Evolutionary conservation across 805 yeast species (phyloP).

Genomic region (Ogataea neopini): DNA sequence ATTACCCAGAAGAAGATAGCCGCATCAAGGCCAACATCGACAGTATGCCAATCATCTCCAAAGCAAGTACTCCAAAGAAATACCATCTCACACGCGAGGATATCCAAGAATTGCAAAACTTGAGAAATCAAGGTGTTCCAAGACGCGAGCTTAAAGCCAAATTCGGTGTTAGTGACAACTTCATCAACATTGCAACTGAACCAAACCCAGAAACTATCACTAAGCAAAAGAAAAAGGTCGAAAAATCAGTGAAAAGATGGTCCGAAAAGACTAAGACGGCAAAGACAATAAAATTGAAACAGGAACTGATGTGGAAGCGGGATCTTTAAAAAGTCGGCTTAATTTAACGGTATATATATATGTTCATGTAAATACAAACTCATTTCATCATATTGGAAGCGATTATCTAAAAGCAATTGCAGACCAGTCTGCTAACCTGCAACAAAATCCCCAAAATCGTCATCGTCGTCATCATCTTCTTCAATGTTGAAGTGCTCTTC

Average conservation of each 20-base stretch:
- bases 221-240: slow-evolving; percentile 22
- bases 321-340: slow-evolving; percentile 17
- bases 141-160: slow-evolving; percentile 34
- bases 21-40: slow-evolving; percentile 22
- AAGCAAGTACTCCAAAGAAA: slow-evolving; percentile 25
- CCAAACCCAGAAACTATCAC: slow-evolving; percentile 24
- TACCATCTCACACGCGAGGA: slow-evolving; percentile 30
- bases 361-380: slow-evolving; percentile 9
- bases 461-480: slow-evolving; percentile 22
- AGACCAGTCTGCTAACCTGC: slow-evolving; percentile 7
- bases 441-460: slow-evolving; percentile 33
- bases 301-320: slow-evolving; percentile 29
- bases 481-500: slow-evolving; percentile 8
- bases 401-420: background rate
- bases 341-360: slow-evolving; percentile 2
- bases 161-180: slow-evolving; percentile 32
- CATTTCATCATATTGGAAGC: slow-evolving; percentile 6
- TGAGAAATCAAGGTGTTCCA: slow-evolving; percentile 33
- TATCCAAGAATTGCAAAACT: slow-evolving; percentile 31
- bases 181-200: slow-evolving; percentile 33
- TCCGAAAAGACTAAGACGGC: slow-evolving; percentile 27
- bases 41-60: slow-evolving; percentile 34
- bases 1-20: slow-evolving; percentile 29
- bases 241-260: slow-evolving; percentile 29
- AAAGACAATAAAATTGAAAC: slow-evolving; percentile 24